Evolutionary conservation across 768 basidiomycete species (phyloP), one percentile per base, ranked within the genome.

Genomic region (Podaxis rugospora): DNA sequence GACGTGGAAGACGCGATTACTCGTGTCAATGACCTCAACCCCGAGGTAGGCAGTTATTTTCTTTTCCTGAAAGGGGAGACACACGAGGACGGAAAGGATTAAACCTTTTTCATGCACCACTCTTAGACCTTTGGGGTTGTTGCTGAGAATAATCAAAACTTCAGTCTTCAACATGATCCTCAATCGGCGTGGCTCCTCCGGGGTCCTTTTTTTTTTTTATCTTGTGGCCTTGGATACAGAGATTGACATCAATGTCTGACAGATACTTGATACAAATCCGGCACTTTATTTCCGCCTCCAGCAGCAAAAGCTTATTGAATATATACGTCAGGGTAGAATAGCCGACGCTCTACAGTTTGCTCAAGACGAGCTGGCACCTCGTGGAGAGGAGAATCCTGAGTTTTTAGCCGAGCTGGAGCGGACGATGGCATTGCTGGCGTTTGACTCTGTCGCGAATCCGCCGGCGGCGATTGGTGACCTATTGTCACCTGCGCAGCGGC

Each of bases 211-310:
- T 32, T 23, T 23, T 23, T 23, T 23, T 44, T 64, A 23, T 40
- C 35, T 59, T 44, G 63, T 58, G 57, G 49, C 59, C 53, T 63
- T 13, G n/a, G 54, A 53, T 60, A 60, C 59, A 37, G 51, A 53
- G 59, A 53, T 53, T 60, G 59, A 60, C 59, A 60, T 60, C 59
- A 60, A 32, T 57, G 71, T 62, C 36, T 69, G 51, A 56, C 60
- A 99, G 97, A 97, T 99, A 69, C 81, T 99, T 69, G 97, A 99
- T 73, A 93, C 91, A 39, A 96, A 98, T 72, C 92, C 93, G 6
- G 85, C 86, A 10, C 77, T 99, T 55, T 95, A 95, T 72, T 99
- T 99, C 75, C 93, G 92, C 67, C 83, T 99, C 10, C 94, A 98
- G 67, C 95, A 98, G 64, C 94, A 97, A 73, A 93, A 90, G 67